Base-by-base conservation (phyloP, 257 asterid genomes). In the Solanum bukasovii region DNA sequence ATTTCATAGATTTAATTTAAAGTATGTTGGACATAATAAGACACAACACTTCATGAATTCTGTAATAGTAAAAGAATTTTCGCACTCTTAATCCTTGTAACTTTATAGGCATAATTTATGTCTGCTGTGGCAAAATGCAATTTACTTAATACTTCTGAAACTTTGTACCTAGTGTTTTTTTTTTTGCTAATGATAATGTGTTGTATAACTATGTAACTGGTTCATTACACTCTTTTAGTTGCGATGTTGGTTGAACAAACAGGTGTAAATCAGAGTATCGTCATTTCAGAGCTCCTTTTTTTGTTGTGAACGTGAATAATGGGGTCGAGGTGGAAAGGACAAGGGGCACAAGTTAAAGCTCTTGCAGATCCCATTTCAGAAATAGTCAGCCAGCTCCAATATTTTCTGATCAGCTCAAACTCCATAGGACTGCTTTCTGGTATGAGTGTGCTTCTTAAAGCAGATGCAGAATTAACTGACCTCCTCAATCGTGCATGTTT, bases 401-500 rank as follows among this genome's bases (percentile, higher is more conserved):
- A 93, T 77, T 93, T 95, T 87, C 84, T 96, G 29, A 61, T 84
- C 6, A 90, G 90, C 88, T 93, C 94, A 7, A 88, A 93, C 81
- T 90, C 93, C 13, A 89, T 67, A 85, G 98, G 95, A 21, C 77
- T 93, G 71, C 93, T 96, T 27, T 91, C 94, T 10, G 95, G 94
- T 5, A 87, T 89, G 1, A 73, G 87, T 9, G 91, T 93, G 40
- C 94, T 94, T 73, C 91, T 94, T 29, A 93, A 94, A 91, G 96
- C 92, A 40, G 88, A 90, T 65, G 88, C 91, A 25, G 89, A 92
- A 33, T 95, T 92, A 90, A 90, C 91, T 12, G 94, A 94, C 67
- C 91, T 92, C 84, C 90, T 96, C 20, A 93, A 91, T 82, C 92
- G 91, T 4, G 91, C 97, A 5, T 95, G 98, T 87, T 92, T 95